Base-by-base conservation (phyloP, 139 green algal genomes). In the Volvox reticuliferus region DNA sequence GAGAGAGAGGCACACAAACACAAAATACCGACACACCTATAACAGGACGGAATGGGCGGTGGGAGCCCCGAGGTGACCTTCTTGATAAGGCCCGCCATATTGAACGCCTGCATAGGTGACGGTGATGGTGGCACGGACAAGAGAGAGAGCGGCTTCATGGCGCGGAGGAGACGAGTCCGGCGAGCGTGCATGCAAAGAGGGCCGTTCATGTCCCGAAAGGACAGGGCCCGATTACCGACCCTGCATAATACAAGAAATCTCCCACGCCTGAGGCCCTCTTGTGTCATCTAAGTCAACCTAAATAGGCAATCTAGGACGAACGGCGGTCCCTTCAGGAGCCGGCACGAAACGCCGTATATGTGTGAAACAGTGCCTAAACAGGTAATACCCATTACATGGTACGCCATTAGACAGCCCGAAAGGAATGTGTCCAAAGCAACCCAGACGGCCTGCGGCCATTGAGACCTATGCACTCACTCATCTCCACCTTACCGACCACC, bases 41-140 rank as follows among this genome's bases (percentile, higher is more conserved):
- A 92, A 2, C n/a, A 75, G 6, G 73, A 35, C 18, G 90, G 90
- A 63, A 93, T 79, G 28, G 36, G 14, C 16, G 90, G 90, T n/a
- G 77, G 35, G 17, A 83, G 24, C 20, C 37, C 84, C 1, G 62
- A 28, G 1, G 84, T 90, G 63, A 93, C 88, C 79, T 89, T 89
- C 79, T 89, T 94, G 24, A 91, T 65, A 9, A 94, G 61, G 26
- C 88, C 92, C 12, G 88, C 78, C 92, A 94, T 94, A 84, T 94
- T 94, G 83, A 94, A 92, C 0, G 92, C 92, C 36, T 92, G 89
- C 12, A 65, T 36, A 19, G 78, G 2, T 3, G 9, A 28, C 65
- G 24, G 65, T 73, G 21, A 24, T 5, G 65, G 12, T 73, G 65
- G 65, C 65, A 24, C 65, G 24, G 65, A 28, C 24, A 28, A 28